phyloP scores from a whole-genome alignment of 2,329 filamentous ascomycete species.

The Akanthomyces muscarius region DNA sequence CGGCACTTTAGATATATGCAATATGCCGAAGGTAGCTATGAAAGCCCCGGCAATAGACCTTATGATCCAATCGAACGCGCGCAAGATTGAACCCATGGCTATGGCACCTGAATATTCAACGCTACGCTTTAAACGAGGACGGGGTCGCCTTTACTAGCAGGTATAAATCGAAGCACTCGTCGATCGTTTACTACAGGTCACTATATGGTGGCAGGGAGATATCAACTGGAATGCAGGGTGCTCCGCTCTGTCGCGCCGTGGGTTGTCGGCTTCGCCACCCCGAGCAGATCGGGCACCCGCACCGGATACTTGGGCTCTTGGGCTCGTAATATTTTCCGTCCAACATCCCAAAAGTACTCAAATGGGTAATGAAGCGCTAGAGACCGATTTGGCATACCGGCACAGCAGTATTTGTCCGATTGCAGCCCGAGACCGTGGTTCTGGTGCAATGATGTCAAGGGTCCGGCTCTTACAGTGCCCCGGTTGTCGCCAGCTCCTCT shows the following conservation, averaged over 20 bases:
- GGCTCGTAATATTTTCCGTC: no score
- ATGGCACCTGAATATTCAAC: neutral
- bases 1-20: no score
- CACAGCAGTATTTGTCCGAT: no score
- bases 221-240: neutral
- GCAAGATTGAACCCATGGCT: neutral
- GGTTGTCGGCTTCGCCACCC: no score
- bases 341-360: no score
- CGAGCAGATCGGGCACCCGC: neutral
- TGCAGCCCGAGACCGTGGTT: no score
- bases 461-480: no score
- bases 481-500: no score
- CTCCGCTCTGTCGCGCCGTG: neutral
- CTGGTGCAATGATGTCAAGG: no score
- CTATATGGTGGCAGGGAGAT: neutral
- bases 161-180: neutral
- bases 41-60: neutral
- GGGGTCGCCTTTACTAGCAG: neutral
- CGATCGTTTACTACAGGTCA: neutral
- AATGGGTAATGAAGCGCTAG: no score
- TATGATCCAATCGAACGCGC: neutral
- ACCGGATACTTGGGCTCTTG: no score
- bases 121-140: neutral
- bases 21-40: neutral
- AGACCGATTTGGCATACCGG: no score